Conservation (phyloP, 306 rosid species). For the Oemleria cerasiformis region DNA sequence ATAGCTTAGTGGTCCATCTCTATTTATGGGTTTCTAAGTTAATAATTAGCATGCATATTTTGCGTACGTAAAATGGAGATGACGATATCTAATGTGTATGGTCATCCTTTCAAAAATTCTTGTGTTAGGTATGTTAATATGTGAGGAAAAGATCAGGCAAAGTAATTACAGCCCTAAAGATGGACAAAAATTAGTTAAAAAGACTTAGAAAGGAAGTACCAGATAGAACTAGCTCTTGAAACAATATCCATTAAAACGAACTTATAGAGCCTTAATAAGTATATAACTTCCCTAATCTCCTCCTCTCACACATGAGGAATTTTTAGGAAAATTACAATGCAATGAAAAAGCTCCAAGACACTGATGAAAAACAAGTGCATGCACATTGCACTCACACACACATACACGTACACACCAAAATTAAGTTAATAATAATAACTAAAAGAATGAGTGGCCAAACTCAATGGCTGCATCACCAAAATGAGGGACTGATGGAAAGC, state of each 20-base stretch:
- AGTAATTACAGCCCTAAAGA: constrained; percentile 32
- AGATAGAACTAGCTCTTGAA: background rate
- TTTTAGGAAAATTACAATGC: constrained; percentile 37
- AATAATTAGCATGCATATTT: too few species aligned
- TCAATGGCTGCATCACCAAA: constrained; percentile 47
- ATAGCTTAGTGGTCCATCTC: background rate
- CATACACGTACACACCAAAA: constrained; percentile 3
- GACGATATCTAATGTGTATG: too few species aligned
- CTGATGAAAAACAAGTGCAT: constrained; percentile 24
- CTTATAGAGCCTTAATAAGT: constrained; percentile 9
- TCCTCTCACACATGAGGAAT: constrained; percentile 29
- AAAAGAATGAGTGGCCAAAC: constrained; percentile 57
- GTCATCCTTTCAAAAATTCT: background rate
- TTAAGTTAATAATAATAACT: constrained; percentile 2
- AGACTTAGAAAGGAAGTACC: too few species aligned
- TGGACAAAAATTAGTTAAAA: background rate
- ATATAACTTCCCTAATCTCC: constrained; percentile 7
- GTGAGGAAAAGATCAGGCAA: constrained; percentile 46
- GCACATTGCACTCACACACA: too few species aligned
- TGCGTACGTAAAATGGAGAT: too few species aligned
- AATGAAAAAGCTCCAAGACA: constrained; percentile 14
- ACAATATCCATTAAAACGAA: constrained; percentile 20
- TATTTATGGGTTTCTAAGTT: background rate
- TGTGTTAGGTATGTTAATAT: constrained; percentile 9
- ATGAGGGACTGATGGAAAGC: constrained; percentile 53